Base-by-base conservation (phyloP, 2,329 filamentous ascomycete genomes). In the Apiospora rasikravindrae region DNA sequence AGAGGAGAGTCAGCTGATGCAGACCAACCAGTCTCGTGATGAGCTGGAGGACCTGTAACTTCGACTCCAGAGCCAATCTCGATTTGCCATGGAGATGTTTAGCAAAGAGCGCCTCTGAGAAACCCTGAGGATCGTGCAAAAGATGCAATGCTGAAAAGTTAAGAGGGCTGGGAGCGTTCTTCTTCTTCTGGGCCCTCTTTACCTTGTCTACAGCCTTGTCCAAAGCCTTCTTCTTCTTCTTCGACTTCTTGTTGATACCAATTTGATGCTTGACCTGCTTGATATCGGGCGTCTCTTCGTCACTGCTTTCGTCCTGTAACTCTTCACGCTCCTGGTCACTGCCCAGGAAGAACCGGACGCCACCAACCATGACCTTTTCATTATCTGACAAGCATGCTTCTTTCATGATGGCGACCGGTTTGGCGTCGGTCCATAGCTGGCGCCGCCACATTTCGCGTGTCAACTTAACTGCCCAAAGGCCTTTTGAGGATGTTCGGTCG, bases 401-500 rank as follows among this genome's bases (percentile, higher is more conserved):
- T 83, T 97, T 97, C 95, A 99, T 98, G 75, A 98, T 94, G 78
- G 98, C 95, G n/a, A 98, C 96, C 0, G 96, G 92, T 81, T 95
- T 96, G 1, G 95, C 90, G 78, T 99, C 96, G 13, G 93, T 94
- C 96, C 96, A 99, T 75, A 98, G 92, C 77, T 98, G 95, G 67
- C 96, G 90, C 83, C 95, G 97, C 96, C 96, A 99, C 79, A 99
- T 86, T 84, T 99, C 96, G 74, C 96, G 89, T 4, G 95, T 97
- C 75, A 99, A 89, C 83, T 98, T 98, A 73, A 98, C 94, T 4
- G 96, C 95, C 96, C 96, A 99, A 69, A 99, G 88, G 4, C 93
- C 94, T 79, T 97, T 96, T 0, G 94, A 88, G 0, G 95, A 97
- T 11, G 93, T 88, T 57, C 93, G 91, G 81, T 99, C 96, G 4